Conservation (phyloP, 768 basidiomycete genomes). For the Collybiopsis luxurians region DNA sequence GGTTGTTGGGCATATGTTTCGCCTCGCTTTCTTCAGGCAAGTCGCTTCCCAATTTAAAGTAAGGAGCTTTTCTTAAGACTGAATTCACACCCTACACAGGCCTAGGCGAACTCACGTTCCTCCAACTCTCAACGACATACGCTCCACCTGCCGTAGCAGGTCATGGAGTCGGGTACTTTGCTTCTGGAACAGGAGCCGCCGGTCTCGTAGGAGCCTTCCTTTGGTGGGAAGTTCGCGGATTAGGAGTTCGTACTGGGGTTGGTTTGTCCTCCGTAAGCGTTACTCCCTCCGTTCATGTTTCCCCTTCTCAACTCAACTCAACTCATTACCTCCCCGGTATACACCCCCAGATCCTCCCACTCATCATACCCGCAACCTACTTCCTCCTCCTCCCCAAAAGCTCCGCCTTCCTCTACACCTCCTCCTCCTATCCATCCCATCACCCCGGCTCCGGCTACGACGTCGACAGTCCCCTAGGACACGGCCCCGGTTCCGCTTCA, state of each 20-base stretch:
- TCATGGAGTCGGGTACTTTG: conserved; percentile 88
- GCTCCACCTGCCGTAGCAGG: conserved; percentile 66
- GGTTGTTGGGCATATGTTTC: conserved; percentile 76
- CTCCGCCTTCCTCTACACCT: conserved; percentile 43
- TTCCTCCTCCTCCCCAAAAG: conserved; percentile 72
- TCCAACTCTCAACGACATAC: conserved; percentile 89
- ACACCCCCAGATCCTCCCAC: conserved; percentile 82
- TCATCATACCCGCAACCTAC: conserved; percentile 75
- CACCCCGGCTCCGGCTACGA: too few species aligned
- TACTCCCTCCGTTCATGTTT: background rate
- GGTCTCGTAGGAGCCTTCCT: conserved; percentile 89
- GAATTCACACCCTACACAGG: conserved; percentile 41
- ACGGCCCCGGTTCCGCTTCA: conserved; percentile 27
- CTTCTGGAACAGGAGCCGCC: conserved; percentile 92
- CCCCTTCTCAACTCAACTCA: background rate
- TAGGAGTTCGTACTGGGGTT: conserved; percentile 83
- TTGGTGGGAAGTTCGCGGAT: conserved; percentile 89
- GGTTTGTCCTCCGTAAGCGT: conserved; percentile 73
- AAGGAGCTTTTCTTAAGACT: background rate
- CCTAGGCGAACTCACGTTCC: conserved; percentile 90
- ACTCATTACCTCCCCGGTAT: too few species aligned
- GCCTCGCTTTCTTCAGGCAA: conserved; percentile 87
- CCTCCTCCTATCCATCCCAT: conserved; percentile 28
- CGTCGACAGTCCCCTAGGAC: conserved; percentile 16
- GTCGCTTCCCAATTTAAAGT: too few species aligned